Evolutionary conservation across 108 stramenopile species (phyloP), one percentile per base, ranked within the genome.

Genomic region (Cyclotella kingstonii): DNA sequence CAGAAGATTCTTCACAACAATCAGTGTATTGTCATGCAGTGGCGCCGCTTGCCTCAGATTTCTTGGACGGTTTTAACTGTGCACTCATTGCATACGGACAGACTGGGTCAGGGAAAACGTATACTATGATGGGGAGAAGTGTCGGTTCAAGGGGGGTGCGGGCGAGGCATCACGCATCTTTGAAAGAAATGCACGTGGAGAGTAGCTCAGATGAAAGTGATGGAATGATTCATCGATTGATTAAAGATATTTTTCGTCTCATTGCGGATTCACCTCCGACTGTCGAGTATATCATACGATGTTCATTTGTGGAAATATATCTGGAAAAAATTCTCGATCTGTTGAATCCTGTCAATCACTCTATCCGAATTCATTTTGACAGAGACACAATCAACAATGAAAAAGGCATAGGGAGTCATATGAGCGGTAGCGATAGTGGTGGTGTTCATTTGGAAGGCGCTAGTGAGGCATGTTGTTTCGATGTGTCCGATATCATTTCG

Each of bases 281-380:
- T 1, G 56, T 79, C 5, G 80, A 94, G 60, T 95, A 82, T 46
- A 71, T 85, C 19, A 52, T 95, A 11, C 79, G 89, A 11, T 88
- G 89, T 47, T 95, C 93, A 11, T 97, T 81, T 68, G 84, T 98
- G 11, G 98, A 99, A 74, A 92, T 99, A 42, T 97, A 98, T 79
- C 71, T 97, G 19, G 98, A 99, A 71, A 76, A 86, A 44, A 78
- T 98, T 6, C 57, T 74, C 18, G 98, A 99, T 77, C 73, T 99
- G 58, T 74, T 99, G 40, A 76, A 76, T 57, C 86, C 84, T 34
- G 55, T 35, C 12, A 70, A 78, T 74, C 51, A 61, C 22, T 62
- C 60, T 1, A 51, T 68, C 15, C 30, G 33, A 21, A 68, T 76
- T 50, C 28, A 58, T 36, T 47, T 18, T 11, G 22, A 15, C 10